Evolutionary conservation across 768 basidiomycete species (phyloP).

Genomic region (Cytidiella melzeri): DNA sequence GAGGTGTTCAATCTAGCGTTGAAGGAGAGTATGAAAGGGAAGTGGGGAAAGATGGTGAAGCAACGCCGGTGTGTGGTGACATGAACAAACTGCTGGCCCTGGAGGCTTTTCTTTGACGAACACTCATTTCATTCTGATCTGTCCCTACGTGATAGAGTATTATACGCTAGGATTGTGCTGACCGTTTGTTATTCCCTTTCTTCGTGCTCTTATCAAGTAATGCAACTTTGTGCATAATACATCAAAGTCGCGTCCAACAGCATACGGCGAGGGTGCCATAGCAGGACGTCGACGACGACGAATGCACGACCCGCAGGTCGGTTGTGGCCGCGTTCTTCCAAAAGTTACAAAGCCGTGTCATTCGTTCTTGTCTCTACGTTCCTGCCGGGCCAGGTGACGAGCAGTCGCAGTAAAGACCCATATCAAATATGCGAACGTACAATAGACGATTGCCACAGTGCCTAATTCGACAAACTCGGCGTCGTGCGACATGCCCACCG

Average conservation of each 20-base stretch:
- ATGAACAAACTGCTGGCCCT: slow-evolving; percentile 13
- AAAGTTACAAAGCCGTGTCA: too few species aligned
- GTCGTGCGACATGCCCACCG: slow-evolving; percentile 29
- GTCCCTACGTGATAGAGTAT: slow-evolving; percentile 5
- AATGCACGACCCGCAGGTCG: too few species aligned
- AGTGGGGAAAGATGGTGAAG: slow-evolving; percentile 68
- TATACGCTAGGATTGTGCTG: slow-evolving; percentile 8
- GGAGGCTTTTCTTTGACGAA: slow-evolving; percentile 6
- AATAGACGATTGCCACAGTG: slow-evolving; percentile 25
- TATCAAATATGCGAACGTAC: slow-evolving; percentile 30
- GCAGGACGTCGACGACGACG: too few species aligned
- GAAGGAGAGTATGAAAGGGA: slow-evolving; percentile 79
- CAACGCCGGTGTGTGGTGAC: slow-evolving; percentile 67
- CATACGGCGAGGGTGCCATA: too few species aligned
- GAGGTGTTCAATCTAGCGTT: slow-evolving; percentile 90
- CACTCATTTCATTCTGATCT: slow-evolving; percentile 14
- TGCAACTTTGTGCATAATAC: neutral
- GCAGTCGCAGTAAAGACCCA: slow-evolving; percentile 23
- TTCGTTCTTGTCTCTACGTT: slow-evolving; percentile 18
- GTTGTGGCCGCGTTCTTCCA: too few species aligned
- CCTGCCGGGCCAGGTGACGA: slow-evolving; percentile 15
- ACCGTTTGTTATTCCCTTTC: slow-evolving; percentile 3
- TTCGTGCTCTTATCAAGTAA: too few species aligned
- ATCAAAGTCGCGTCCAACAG: too few species aligned
- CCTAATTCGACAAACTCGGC: slow-evolving; percentile 29